Conservation (phyloP, 306 rosid species). For the Prosopis cineraria region DNA sequence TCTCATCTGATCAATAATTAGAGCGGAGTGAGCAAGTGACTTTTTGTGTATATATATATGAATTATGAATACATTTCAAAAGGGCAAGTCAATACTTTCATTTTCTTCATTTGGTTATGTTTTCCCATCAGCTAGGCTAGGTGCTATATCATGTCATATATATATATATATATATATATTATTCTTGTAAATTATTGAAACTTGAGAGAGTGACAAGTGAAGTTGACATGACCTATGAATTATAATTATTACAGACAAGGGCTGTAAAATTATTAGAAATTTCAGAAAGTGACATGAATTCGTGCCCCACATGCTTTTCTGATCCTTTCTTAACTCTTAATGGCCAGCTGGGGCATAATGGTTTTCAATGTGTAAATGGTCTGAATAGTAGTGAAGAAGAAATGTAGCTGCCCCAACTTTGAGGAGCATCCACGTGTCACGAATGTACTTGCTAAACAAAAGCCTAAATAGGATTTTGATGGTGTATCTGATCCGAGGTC, state of each 20-base stretch:
- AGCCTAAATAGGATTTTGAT: no score
- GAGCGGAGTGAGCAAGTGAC: neutral
- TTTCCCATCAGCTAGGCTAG: neutral
- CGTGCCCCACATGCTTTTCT: no score
- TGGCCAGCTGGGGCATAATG: no score
- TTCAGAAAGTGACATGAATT: no score
- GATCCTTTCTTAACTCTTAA: no score
- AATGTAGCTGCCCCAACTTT: no score
- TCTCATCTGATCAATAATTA: neutral
- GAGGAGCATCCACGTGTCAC: no score
- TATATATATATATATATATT: neutral
- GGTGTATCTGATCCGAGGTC: no score
- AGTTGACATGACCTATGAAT: neutral
- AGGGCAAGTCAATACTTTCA: neutral
- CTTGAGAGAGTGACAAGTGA: neutral
- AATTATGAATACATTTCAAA: neutral
- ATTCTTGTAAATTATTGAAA: neutral
- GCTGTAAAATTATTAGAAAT: no score
- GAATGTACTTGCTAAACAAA: no score
- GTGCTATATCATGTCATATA: neutral
- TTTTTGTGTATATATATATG: neutral
- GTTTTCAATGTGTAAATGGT: no score
- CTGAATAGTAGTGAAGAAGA: no score
- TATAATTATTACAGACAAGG: neutral
- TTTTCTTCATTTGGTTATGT: neutral